phyloP scores from a whole-genome alignment of 352 stramenopile genomes.

The Globisporangium paddicum region DNA sequence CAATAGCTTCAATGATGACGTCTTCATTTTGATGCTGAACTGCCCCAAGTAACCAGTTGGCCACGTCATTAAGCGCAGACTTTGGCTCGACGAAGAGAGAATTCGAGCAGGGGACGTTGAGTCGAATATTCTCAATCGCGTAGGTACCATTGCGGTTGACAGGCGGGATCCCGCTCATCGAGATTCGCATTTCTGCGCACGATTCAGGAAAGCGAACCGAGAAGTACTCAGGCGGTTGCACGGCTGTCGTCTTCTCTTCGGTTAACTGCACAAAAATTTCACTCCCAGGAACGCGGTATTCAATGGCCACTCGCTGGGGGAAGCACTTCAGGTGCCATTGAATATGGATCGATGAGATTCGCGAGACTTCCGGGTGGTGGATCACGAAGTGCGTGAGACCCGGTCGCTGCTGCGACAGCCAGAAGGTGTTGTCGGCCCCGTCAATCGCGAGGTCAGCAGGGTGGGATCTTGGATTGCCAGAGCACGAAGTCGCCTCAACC shows the following conservation, averaged over 20 bases:
- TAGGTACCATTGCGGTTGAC: slow-evolving; percentile 66
- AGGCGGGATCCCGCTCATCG: slow-evolving; percentile 54
- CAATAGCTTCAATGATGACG: slow-evolving; percentile 58
- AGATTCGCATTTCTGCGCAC: slow-evolving; percentile 51
- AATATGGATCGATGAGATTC: slow-evolving; percentile 60
- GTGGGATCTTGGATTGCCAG: slow-evolving; percentile 41
- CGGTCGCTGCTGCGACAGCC: slow-evolving; percentile 63
- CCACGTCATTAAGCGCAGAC: slow-evolving; percentile 48
- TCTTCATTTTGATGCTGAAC: slow-evolving; percentile 41
- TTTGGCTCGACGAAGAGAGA: slow-evolving; percentile 66
- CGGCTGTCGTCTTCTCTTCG: slow-evolving; percentile 20
- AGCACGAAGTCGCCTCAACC: slow-evolving; percentile 53
- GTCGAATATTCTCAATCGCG: slow-evolving; percentile 57
- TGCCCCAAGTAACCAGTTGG: slow-evolving; percentile 54
- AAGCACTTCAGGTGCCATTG: slow-evolving; percentile 67
- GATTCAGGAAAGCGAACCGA: slow-evolving; percentile 32
- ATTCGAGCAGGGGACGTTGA: slow-evolving; percentile 51
- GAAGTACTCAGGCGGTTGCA: slow-evolving; percentile 27
- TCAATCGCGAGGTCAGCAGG: slow-evolving; percentile 51
- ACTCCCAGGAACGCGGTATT: slow-evolving; percentile 37
- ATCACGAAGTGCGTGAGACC: slow-evolving; percentile 53
- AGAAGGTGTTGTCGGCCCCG: slow-evolving; percentile 53
- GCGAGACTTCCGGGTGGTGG: slow-evolving; percentile 25
- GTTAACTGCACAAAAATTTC: slow-evolving; percentile 39
- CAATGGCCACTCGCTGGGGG: slow-evolving; percentile 46